phyloP scores from a whole-genome alignment of 441 rosid species.

The Euphorbia schlechtendalii region DNA sequence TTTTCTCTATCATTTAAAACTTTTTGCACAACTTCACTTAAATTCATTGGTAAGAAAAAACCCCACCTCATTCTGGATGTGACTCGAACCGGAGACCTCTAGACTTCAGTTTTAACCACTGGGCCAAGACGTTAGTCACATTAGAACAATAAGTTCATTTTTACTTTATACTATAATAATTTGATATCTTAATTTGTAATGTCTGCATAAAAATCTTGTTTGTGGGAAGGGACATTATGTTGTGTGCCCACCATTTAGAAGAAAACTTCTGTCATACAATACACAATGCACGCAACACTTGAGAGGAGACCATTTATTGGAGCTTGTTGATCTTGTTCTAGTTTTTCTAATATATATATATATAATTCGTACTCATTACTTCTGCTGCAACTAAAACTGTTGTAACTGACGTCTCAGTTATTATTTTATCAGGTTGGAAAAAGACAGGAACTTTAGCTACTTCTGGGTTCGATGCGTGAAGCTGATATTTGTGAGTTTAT shows the following conservation, averaged over 20 bases:
- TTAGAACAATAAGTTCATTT: no score
- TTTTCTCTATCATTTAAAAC: no score
- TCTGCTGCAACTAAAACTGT: not conserved
- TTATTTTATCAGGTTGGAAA: conserved; percentile 55
- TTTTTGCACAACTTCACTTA: no score
- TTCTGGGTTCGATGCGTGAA: conserved; percentile 56
- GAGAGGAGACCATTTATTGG: not conserved
- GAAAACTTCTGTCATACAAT: not conserved
- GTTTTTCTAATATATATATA: no score
- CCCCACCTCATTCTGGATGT: no score
- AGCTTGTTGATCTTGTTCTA: no score
- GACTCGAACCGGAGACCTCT: no score
- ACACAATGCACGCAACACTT: not conserved
- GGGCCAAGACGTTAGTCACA: no score
- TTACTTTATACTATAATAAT: no score
- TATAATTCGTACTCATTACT: no score
- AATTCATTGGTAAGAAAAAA: no score
- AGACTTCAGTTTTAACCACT: no score
- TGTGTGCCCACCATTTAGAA: not conserved
- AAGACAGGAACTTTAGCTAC: conserved; percentile 66
- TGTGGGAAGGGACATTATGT: not conserved
- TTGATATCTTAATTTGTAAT: not conserved
- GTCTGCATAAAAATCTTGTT: not conserved
- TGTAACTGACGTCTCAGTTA: not conserved
- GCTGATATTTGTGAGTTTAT: conserved; percentile 60